Evolutionary conservation across 208 protist species (phyloP).

Genomic region (Plasmodiophora brassicae): DNA sequence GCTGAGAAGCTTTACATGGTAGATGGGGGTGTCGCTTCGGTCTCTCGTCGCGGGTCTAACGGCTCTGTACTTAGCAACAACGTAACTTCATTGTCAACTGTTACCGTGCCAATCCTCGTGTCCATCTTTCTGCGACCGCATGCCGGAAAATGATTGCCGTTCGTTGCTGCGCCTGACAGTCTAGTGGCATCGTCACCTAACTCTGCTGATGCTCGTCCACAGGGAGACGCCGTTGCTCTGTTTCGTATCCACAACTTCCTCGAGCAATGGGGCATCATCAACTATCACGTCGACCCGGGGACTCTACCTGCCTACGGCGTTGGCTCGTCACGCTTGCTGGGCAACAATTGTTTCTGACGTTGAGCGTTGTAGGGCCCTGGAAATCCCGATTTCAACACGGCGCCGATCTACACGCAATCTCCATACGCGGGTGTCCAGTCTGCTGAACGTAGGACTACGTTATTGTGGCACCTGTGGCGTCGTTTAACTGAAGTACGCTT

Average conservation of each 20-base stretch:
- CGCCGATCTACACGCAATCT: not conserved
- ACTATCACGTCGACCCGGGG: conserved; percentile 30
- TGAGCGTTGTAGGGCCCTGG: not conserved
- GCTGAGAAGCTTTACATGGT: no score
- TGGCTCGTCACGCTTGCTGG: not conserved
- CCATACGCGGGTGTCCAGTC: not conserved
- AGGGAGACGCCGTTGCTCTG: not conserved
- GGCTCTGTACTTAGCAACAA: not conserved
- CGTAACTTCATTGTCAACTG: conserved; percentile 20
- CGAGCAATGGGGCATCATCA: conserved; percentile 28
- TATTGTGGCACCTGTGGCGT: not conserved
- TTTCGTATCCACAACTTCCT: conserved; percentile 30
- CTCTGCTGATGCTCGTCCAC: no score
- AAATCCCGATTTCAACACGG: not conserved
- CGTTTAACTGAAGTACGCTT: not conserved
- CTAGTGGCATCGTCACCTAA: not conserved
- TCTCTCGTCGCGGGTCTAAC: not conserved
- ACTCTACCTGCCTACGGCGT: not conserved
- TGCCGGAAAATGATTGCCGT: conserved; percentile 26
- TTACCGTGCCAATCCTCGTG: not conserved
- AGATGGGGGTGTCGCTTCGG: not conserved
- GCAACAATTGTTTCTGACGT: not conserved
- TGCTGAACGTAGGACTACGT: no score
- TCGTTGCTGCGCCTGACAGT: not conserved
- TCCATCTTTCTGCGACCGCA: conserved; percentile 3